Evolutionary conservation across 192 early-diverging fungal genomes (phyloP).

Genomic region (Bifiguratus adelaidae): DNA sequence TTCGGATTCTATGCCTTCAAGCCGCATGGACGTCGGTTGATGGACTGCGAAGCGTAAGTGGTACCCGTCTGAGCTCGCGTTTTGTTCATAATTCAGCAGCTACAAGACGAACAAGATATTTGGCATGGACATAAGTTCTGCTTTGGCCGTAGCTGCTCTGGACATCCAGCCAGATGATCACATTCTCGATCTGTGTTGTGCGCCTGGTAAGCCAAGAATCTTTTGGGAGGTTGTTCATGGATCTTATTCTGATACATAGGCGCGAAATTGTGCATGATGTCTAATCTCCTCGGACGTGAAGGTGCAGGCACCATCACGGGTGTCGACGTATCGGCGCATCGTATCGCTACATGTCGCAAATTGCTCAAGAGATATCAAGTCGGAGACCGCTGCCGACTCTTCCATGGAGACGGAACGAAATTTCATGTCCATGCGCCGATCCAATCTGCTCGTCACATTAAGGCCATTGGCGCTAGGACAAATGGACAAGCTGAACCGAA

Average conservation of each 20-base stretch:
- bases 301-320: conserved; percentile 85
- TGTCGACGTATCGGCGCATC: conserved; percentile 70
- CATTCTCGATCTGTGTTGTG: conserved; percentile 64
- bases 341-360: conserved; percentile 64
- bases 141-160: conserved; percentile 71
- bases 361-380: conserved; percentile 62
- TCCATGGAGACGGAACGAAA: conserved; percentile 69
- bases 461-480: conserved; percentile 3
- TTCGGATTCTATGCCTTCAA: conserved; percentile 45
- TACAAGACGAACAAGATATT: conserved; percentile 21
- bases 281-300: conserved; percentile 50
- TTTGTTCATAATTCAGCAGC: conserved; percentile 8
- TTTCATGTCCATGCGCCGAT: conserved; percentile 65
- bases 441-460: conserved; percentile 12
- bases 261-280: conserved; percentile 75
- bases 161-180: conserved; percentile 65
- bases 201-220: conserved; percentile 18
- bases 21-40: conserved; percentile 25
- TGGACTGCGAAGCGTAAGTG: conserved; percentile 36
- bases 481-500: not conserved
- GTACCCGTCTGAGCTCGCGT: not conserved
- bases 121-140: conserved; percentile 74
- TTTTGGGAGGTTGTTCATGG: not conserved
- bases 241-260: conserved; percentile 20
- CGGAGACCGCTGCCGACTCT: conserved; percentile 47